Conservation (phyloP, 2,329 filamentous ascomycete species). For the Penicillium sp. region DNA sequence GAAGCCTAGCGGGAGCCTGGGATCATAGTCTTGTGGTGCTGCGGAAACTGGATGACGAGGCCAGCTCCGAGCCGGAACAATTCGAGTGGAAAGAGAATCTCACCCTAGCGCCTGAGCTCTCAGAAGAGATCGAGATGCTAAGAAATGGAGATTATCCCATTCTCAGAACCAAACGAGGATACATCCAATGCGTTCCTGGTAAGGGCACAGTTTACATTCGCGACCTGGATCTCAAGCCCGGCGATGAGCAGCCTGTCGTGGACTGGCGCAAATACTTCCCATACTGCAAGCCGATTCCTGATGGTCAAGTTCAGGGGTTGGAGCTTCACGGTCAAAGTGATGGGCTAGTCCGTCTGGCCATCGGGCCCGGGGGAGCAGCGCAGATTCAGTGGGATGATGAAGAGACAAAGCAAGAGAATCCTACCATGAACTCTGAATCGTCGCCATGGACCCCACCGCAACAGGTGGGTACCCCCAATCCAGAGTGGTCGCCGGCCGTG, state of each 20-base stretch:
- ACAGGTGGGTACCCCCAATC: neutral
- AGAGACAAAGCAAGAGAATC: neutral
- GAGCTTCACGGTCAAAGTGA: neutral
- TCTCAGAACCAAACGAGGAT: neutral
- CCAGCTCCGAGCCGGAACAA: constrained; percentile 6
- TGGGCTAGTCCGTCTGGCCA: neutral
- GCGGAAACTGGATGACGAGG: constrained; percentile 2
- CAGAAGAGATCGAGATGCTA: neutral
- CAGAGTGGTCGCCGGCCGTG: neutral
- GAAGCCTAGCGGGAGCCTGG: constrained; percentile 36
- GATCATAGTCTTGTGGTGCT: constrained; percentile 25
- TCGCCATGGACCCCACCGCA: neutral
- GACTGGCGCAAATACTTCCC: neutral
- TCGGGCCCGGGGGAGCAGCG: neutral
- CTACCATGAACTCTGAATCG: neutral
- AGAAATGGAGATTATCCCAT: neutral
- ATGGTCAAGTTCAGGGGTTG: neutral
- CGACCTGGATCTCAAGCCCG: neutral
- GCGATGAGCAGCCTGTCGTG: neutral
- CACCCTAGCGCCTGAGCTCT: neutral
- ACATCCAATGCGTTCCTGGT: neutral
- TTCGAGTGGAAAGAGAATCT: constrained; percentile 19
- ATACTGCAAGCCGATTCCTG: too few relatives aligned
- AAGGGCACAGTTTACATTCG: neutral
- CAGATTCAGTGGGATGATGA: neutral